Evolutionary conservation across 352 stramenopile species (phyloP).

Genomic region (Phytophthora pini): DNA sequence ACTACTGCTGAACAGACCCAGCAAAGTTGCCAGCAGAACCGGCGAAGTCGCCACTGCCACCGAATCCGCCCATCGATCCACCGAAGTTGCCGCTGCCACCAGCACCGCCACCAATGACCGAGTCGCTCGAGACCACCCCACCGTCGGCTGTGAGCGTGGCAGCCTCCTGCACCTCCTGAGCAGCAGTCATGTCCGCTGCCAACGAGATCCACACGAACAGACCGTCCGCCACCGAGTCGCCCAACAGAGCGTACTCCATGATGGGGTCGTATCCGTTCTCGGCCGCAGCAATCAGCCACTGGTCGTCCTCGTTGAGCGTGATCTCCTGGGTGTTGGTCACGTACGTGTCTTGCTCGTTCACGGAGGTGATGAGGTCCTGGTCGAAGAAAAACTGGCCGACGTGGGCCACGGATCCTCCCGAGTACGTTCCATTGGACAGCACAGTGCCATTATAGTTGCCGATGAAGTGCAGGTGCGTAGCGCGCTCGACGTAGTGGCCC

Average conservation of each 20-base stretch:
- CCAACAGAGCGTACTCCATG: constrained; percentile 13
- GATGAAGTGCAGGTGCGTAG: constrained; percentile 39
- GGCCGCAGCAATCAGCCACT: constrained; percentile 20
- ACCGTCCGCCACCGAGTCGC: constrained; percentile 10
- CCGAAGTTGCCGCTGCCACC: constrained; percentile 20
- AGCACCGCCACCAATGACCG: constrained; percentile 17
- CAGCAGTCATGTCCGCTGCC: constrained; percentile 27
- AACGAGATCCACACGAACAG: constrained; percentile 34
- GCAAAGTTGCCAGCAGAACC: constrained; percentile 4
- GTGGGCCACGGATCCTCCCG: constrained; percentile 12
- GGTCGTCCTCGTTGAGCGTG: constrained; percentile 33
- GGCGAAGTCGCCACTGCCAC: constrained; percentile 14
- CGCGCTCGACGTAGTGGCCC: constrained; percentile 30
- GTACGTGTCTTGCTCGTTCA: constrained; percentile 34
- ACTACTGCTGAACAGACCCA: constrained; percentile 2
- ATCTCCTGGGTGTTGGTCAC: constrained; percentile 33
- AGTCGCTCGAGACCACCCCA: constrained; percentile 22
- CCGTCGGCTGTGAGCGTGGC: constrained; percentile 18
- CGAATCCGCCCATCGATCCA: constrained; percentile 24
- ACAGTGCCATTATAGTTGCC: constrained; percentile 31
- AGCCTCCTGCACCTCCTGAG: constrained; percentile 17
- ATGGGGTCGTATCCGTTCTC: constrained; percentile 31
- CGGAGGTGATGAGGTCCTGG: constrained; percentile 33
- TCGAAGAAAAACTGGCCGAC: constrained; percentile 42
- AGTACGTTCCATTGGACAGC: constrained; percentile 29